phyloP scores from a whole-genome alignment of 345 rosid species.

The Erucastrum elatum region DNA sequence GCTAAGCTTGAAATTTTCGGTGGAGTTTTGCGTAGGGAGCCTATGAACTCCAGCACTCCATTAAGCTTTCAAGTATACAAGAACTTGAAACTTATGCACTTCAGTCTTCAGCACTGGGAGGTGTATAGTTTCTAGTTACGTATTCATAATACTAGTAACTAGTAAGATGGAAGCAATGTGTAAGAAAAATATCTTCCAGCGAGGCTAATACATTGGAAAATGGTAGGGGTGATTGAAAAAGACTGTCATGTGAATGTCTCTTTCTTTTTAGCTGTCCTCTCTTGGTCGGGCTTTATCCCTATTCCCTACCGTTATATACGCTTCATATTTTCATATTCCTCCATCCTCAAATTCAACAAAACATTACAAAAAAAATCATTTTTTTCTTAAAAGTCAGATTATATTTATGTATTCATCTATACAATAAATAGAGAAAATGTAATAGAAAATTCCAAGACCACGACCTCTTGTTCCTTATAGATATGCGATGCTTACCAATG shows the following conservation, averaged over 20 bases:
- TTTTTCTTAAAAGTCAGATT: neutral
- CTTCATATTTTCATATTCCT: slow-evolving; percentile 5
- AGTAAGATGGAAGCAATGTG: neutral
- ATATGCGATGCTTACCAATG: slow-evolving; percentile 10
- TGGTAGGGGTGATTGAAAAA: slow-evolving; percentile 8
- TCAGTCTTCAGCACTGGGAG: slow-evolving; percentile 75
- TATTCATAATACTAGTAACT: slow-evolving; percentile 3
- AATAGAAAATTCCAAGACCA: slow-evolving; percentile 8
- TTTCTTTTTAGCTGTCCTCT: slow-evolving; percentile 13
- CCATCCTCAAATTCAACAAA: neutral
- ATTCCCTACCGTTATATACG: neutral
- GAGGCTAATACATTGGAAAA: neutral
- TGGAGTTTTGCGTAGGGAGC: slow-evolving; percentile 86
- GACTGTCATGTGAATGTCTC: slow-evolving; percentile 26
- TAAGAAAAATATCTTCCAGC: neutral
- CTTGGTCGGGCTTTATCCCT: neutral
- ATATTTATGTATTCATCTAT: neutral
- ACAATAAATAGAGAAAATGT: neutral
- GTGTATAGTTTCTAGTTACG: slow-evolving; percentile 39
- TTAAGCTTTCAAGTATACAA: slow-evolving; percentile 67
- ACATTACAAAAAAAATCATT: neutral
- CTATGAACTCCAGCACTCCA: slow-evolving; percentile 60
- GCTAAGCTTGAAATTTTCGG: slow-evolving; percentile 46
- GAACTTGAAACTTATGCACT: slow-evolving; percentile 82
- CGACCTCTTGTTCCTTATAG: neutral